phyloP scores from a whole-genome alignment of 2,329 filamentous ascomycete species.

The Apiospora pterosperma region DNA sequence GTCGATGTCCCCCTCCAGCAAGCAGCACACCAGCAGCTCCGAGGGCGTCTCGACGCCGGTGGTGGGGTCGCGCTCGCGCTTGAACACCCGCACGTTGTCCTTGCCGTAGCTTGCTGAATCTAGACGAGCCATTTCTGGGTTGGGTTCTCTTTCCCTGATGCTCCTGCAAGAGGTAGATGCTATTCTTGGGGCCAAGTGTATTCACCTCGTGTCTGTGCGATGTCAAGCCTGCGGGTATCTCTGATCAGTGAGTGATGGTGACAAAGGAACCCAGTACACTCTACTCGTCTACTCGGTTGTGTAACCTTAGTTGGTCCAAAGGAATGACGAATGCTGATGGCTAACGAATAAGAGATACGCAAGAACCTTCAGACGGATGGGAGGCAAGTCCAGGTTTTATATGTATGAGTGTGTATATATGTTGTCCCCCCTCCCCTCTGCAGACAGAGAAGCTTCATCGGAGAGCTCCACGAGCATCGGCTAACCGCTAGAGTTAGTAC shows the following conservation, averaged over 20 bases:
- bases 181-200: neutral
- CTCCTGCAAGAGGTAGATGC: neutral
- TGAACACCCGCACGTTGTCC: conserved; percentile 98
- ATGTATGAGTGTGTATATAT: neutral
- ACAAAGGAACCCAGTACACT: neutral
- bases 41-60: conserved; percentile 80
- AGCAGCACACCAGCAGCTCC: conserved; percentile 91
- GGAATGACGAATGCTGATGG: neutral
- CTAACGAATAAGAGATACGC: neutral
- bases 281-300: too few relatives aligned
- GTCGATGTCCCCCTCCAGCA: conserved; percentile 91
- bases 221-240: neutral
- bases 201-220: neutral
- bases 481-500: neutral
- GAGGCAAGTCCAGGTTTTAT: neutral
- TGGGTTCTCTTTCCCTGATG: neutral
- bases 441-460: neutral
- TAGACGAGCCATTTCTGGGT: conserved; percentile 48
- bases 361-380: neutral
- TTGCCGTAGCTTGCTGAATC: conserved; percentile 77
- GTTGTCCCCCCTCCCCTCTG: neutral
- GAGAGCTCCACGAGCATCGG: neutral
- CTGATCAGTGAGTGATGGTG: neutral
- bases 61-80: conserved; percentile 77
- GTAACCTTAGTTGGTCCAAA: neutral